phyloP scores from a whole-genome alignment of 2,329 filamentous ascomycete species.

The Mollisiaceae sp. region DNA sequence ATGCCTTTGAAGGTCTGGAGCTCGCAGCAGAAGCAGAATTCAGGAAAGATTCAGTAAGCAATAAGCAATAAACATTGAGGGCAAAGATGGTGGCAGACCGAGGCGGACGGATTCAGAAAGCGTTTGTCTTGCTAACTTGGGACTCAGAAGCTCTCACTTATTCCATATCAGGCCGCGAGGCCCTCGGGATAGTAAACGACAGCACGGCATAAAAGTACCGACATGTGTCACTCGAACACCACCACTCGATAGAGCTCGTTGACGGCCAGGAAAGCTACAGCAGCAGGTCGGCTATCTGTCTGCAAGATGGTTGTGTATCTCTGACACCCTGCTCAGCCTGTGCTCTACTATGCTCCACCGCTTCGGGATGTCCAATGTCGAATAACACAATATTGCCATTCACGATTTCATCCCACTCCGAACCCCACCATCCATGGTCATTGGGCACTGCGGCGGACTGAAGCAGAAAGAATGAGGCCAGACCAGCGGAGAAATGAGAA shows the following conservation, averaged over 20 bases:
- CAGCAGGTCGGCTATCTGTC: not conserved
- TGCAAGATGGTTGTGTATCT: not conserved
- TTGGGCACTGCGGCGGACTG: not conserved
- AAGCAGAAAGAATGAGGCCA: not conserved
- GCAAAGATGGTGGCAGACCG: not conserved
- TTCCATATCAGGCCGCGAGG: not conserved
- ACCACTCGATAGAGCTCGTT: too few relatives aligned
- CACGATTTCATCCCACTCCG: not conserved
- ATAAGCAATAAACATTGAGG: constrained; percentile 2
- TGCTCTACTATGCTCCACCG: not conserved
- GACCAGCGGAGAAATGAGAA: not conserved
- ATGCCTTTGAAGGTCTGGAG: not conserved
- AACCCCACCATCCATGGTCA: not conserved
- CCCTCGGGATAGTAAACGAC: not conserved
- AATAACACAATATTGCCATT: too few relatives aligned
- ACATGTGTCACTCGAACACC: not conserved
- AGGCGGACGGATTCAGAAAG: not conserved
- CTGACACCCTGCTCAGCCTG: not conserved
- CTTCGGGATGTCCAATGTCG: not conserved
- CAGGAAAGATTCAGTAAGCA: not conserved
- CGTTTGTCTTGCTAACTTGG: not conserved
- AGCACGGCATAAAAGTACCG: not conserved
- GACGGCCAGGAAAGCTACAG: not conserved
- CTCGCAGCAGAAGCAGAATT: not conserved
- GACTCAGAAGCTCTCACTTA: not conserved